Percentiles rank a stretch among this genome's conserved stretches.
These are phyloP conservation scores for Shiraia bambusicola DNA, from an alignment of 2,329 filamentous ascomycete genomes.

Conservation along the genomic window DNA sequence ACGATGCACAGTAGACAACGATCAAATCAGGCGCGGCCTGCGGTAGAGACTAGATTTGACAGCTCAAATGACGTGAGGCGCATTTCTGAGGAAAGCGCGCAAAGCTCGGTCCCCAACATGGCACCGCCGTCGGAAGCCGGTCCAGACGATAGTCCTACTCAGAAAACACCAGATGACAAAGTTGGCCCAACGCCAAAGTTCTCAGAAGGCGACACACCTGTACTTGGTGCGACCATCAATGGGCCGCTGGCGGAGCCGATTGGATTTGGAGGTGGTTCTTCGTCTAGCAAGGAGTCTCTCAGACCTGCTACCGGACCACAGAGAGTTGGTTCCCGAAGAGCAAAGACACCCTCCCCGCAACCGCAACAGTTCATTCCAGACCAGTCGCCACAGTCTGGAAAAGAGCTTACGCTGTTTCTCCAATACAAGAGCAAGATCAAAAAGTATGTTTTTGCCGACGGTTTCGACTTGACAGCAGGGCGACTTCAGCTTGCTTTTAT, in stretches of 20 bases:
- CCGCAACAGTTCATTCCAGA: conserved; percentile 50
- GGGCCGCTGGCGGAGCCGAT: conserved; percentile 39
- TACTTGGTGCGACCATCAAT: conserved; percentile 38
- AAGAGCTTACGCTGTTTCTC: conserved; percentile 89
- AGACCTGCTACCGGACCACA: conserved; percentile 23
- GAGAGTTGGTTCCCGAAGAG: conserved; percentile 34
- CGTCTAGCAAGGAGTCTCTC: conserved; percentile 24
- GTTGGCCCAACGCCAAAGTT: conserved; percentile 45
- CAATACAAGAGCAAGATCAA: conserved; percentile 98
- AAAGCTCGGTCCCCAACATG: conserved; percentile 41
- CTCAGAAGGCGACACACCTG: conserved; percentile 33
- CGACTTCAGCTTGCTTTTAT: conserved; percentile 94
- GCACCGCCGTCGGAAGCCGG: conserved; percentile 36
- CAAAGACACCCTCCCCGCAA: conserved; percentile 46
- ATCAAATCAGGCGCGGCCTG: conserved; percentile 50
- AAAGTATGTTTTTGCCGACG: conserved; percentile 87
- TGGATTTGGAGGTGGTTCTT: conserved; percentile 24
- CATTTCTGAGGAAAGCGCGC: conserved; percentile 64
- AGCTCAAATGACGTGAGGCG: conserved; percentile 51
- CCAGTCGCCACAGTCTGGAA: conserved; percentile 70
- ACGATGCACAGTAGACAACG: conserved; percentile 55
- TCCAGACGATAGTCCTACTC: conserved; percentile 36
- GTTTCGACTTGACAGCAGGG: conserved; percentile 81
- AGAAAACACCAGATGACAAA: conserved; percentile 68
- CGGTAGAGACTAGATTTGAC: conserved; percentile 62